Conservation (phyloP, 768 basidiomycete species). For the Tulasnella sp. region DNA sequence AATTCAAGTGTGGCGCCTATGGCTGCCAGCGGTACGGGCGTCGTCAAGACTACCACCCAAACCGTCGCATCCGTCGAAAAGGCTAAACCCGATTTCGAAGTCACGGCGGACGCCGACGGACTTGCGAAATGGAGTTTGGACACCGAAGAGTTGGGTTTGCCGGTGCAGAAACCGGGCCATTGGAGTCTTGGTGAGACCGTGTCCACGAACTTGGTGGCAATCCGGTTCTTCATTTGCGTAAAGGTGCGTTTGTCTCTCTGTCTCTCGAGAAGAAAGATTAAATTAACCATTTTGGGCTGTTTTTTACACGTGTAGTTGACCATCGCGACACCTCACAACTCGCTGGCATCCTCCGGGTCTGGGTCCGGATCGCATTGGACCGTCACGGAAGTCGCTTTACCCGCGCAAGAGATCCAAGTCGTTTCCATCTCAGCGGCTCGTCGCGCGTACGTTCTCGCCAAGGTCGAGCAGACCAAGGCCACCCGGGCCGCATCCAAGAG, state of each 20-base stretch:
- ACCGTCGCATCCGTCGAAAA: constrained; percentile 41
- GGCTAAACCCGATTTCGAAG: constrained; percentile 48
- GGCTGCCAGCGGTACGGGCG: too few species aligned
- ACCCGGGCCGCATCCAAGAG: neutral
- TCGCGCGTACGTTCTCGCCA: constrained; percentile 4
- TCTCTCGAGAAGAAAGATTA: neutral
- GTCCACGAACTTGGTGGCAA: constrained; percentile 46
- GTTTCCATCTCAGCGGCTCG: neutral
- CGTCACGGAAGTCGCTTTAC: neutral
- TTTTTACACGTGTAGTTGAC: neutral
- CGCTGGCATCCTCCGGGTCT: constrained; percentile 27
- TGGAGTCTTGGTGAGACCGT: constrained; percentile 78
- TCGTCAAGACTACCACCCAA: constrained; percentile 36
- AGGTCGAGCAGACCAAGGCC: neutral
- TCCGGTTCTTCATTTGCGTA: constrained; percentile 58
- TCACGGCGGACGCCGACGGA: constrained; percentile 3
- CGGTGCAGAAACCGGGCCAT: constrained; percentile 41
- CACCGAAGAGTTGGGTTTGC: constrained; percentile 45
- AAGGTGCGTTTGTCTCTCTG: constrained; percentile 36
- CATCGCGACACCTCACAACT: neutral
- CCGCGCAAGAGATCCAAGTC: constrained; percentile 2
- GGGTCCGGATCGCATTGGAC: constrained; percentile 29
- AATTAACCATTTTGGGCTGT: neutral
- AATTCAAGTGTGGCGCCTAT: too few species aligned
- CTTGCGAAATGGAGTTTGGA: neutral